Evolutionary conservation across 306 rosid species (phyloP).

Genomic region (Rosa persica): DNA sequence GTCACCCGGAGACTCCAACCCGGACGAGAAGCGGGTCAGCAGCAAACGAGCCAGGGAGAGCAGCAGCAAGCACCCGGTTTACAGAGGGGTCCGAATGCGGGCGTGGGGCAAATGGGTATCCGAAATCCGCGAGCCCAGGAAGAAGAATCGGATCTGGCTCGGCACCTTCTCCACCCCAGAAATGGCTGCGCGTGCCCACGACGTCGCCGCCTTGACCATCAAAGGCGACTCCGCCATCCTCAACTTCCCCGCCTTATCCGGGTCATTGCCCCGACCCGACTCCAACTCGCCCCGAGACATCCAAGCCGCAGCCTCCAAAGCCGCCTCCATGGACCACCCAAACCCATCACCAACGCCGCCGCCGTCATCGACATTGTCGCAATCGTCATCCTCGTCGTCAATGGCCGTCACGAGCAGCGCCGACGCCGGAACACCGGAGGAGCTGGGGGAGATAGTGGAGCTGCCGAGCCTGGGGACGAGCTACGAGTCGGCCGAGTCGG

Average conservation of each 20-base stretch:
- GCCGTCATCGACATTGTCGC: background rate
- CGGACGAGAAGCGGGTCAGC: slow-evolving; percentile 28
- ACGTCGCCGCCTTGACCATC: slow-evolving; percentile 78
- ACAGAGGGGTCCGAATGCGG: slow-evolving; percentile 95
- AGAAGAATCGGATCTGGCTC: slow-evolving; percentile 95
- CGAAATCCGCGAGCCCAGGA: slow-evolving; percentile 92
- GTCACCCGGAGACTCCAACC: slow-evolving; percentile 8
- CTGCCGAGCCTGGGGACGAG: slow-evolving; percentile 52
- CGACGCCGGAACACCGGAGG: slow-evolving; percentile 52
- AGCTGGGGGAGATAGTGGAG: slow-evolving; percentile 76
- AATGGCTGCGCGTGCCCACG: slow-evolving; percentile 99
- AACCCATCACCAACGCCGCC: background rate
- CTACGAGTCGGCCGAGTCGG: slow-evolving; percentile 37
- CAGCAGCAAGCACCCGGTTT: slow-evolving; percentile 57
- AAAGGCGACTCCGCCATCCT: slow-evolving; percentile 88
- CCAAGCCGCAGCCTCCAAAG: slow-evolving; percentile 84
- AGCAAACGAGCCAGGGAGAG: slow-evolving; percentile 41
- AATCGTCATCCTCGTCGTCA: slow-evolving; percentile 18
- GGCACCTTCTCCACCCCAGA: slow-evolving; percentile 89
- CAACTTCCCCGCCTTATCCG: slow-evolving; percentile 81
- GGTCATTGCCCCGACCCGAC: slow-evolving; percentile 65
- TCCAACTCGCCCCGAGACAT: slow-evolving; percentile 81
- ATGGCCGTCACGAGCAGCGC: slow-evolving; percentile 15
- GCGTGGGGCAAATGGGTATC: slow-evolving; percentile 99
- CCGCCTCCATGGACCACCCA: slow-evolving; percentile 66